Evolutionary conservation across 2,329 filamentous ascomycete genomes (phyloP), one percentile per base, ranked within the genome.

Genomic region (Botrytis sinoallii): DNA sequence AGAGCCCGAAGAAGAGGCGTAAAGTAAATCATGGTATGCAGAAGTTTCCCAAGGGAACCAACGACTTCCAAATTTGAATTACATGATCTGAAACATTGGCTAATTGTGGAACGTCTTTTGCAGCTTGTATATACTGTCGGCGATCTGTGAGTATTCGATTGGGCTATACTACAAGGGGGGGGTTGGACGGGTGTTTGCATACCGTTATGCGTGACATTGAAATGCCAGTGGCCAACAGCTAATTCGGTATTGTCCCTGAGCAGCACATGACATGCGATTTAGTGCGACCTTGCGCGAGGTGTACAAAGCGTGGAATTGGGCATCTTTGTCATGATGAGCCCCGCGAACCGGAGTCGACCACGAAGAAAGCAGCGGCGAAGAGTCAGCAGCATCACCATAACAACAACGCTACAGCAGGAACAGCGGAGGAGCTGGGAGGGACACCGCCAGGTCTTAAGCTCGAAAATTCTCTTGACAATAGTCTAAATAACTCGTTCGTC

Each of bases 281-380:
- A 85, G 92, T 94, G 92, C 87, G 91, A 78, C 78, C 71, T 74
- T 99, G 96, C 88, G 95, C 94, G 80, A 90, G 96, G 85, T 99
- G 96, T 86, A 93, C 98, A 84, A 99, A 98, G 85, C 92, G 96
- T 81, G 97, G 97, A 85, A 99, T 99, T 83, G 96, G 95, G 80
- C 96, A 99, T 84, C 88, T 99, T 78, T 99, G 96, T 84, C 96
- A 98, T 85, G 96, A 99, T 84, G 96, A 98, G 84, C 95, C 95
- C 78, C 91, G 95, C 83, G 95, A 99, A 81, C 86, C 90, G 78
- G 89, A 91, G 76, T 83, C 91, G 72, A 77, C 80, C 77, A 79
- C 81, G 75, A 97, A 96, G 84, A 95, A 95, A 84, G 84, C 88
- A 79, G 70, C 20, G 22, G 61, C 40, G 52, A 97, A 95, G 85